Base-by-base conservation (phyloP, 208 protist genomes). In the Phytomonas sp. region DNA sequence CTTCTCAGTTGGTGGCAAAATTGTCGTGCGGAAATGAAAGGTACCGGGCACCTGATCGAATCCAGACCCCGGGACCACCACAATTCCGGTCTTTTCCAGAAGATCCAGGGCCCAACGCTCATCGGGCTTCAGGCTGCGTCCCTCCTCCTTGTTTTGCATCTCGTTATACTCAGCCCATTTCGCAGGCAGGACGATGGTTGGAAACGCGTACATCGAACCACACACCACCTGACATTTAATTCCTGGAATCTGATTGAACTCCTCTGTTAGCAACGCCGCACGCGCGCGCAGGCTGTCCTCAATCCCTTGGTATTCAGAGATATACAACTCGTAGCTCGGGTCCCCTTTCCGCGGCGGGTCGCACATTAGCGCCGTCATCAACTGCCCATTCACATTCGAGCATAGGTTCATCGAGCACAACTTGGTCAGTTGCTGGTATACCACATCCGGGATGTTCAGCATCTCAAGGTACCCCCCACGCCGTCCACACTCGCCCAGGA, bases 191-290 rank as follows among this genome's bases (percentile, higher is more conserved):
- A 34, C 65, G 59, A 99, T 89, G 9, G 51, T 69, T 33, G 99
- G 98, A 88, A 99, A 99, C 7, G 96, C 91, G 82, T 99, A 99
- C 97, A 99, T 98, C 26, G 99, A 97, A 34, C 98, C 97, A 72
- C 94, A 78, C 26, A 97, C 85, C 28, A 75, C 60, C 40, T 97
- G 84, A 85, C 96, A 99, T n/a, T 78, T 88, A 33, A 99, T 75
- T 26, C 97, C 97, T 56, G 91, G 83, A 43, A 99, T 79, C 46
- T 20, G 77, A 80, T 98, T 98, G 46, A 99, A 83, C 56, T 89
- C 94, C 5, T 77, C 72, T n/a, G 83, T 82, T 29, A 97, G 74
- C 72, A 85, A 62, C 71, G 72, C 71, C 23, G 93, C 91, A 64
- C 91, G 83, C 37, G 75, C 64, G 75, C 78, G 78, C 30, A 96